Percentiles rank a stretch among this genome's conserved stretches.
Evolutionary conservation across 108 stramenopile species (phyloP).

Genomic region (Cyclotella baltica): DNA sequence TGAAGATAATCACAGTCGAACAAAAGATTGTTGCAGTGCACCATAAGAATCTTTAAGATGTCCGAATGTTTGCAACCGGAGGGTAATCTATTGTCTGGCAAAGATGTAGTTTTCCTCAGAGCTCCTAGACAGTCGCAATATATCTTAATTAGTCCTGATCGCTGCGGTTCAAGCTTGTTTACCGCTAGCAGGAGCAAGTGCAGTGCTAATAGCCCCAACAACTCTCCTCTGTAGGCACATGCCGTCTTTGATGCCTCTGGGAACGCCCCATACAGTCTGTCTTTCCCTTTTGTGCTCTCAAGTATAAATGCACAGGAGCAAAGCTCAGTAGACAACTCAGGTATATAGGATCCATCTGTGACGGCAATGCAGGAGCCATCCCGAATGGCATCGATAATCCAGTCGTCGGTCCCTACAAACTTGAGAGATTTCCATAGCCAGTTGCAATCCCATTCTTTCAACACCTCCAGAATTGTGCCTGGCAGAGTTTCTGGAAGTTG

Average conservation of each 20-base stretch:
- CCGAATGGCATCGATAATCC: conserved; percentile 2
- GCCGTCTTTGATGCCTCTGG: no score
- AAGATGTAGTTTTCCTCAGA: neutral
- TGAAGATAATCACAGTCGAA: conserved; percentile 4
- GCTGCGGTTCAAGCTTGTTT: neutral
- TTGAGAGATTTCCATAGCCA: conserved; percentile 11
- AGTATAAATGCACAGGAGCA: conserved; percentile 13
- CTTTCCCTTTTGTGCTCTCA: conserved; percentile 3
- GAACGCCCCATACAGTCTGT: no score
- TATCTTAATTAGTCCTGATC: neutral
- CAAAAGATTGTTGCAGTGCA: conserved; percentile 6
- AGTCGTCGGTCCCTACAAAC: neutral
- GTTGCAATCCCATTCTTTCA: conserved; percentile 9
- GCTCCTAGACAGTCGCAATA: conserved; percentile 26
- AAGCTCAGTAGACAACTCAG: neutral
- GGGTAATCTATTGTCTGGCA: no score
- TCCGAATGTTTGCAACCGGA: no score
- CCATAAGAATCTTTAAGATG: conserved; percentile 13
- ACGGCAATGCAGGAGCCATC: conserved; percentile 8
- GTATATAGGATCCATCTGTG: conserved; percentile 27
- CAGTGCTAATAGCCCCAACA: conserved; percentile 19
- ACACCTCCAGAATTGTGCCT: neutral
- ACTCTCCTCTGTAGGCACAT: no score
- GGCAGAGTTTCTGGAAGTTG: neutral
- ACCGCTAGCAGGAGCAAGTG: conserved; percentile 17